Base-by-base conservation (phyloP, 768 basidiomycete species). In the Rhizopogon vesiculosus region DNA sequence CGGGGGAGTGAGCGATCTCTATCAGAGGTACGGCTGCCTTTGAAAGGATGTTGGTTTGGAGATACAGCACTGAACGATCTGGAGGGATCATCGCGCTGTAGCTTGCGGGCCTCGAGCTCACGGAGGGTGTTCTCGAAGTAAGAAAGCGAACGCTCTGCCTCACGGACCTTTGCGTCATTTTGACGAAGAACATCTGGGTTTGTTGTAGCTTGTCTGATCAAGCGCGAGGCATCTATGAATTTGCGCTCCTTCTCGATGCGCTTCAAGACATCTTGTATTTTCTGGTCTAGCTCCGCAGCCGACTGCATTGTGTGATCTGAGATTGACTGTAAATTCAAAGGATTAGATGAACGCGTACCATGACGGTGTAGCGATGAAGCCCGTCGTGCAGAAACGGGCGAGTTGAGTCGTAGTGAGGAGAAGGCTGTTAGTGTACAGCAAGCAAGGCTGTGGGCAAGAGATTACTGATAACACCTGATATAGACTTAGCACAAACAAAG, bases 211-310 rank as follows among this genome's bases (percentile, higher is more conserved):
- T 84, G 82, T 45, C 87, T 82, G 55, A 95, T 78, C 61, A 82
- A 79, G 67, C 87, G 83, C 29, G 86, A 85, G 16, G 87, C 93
- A 72, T 94, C 91, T 61, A 96, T 79, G 69, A 95, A 86, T 81
- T 92, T 94, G 73, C 88, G 89, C 76, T 96, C 92, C 38, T 89
- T 93, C 75, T 88, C 83, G 70, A 96, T 94, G 71, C 89, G 89
- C 73, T 84, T 87, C 76, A 87, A 84, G 65, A 94, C 85, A 72
- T 93, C 91, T 70, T 87, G 85, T 69, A 95, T 93, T 83, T 94
- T 95, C 82, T 86, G 86, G 83, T 93, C 91, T 74, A 93, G 78
- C 74, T 91, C 87, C 66, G 68, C 66, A 49, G 72, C 60, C 70
- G 72, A 57, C 50, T 22, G 35, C 35, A 12, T 43, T 44, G 31